A percentile compares a stretch with the other conserved stretches of the same genome.
phyloP scores from a whole-genome alignment of 331 rosid species.

The Phaseolus coccineus region DNA sequence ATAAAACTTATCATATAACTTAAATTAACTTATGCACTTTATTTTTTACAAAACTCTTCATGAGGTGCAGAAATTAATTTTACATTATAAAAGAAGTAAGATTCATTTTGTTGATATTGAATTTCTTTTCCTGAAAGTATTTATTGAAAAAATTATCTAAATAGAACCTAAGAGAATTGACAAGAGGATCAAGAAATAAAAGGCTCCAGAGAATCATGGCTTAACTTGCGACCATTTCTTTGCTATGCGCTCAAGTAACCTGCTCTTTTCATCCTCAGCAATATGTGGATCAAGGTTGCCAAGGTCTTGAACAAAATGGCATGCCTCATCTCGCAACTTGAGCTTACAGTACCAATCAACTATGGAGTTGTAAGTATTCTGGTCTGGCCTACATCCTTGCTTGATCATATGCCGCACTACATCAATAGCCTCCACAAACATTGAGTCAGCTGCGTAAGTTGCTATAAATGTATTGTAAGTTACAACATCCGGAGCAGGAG shows the following conservation, averaged over 20 bases:
- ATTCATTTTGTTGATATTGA: background rate
- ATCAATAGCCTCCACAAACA: conserved; percentile 69
- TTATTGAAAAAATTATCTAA: background rate
- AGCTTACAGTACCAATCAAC: conserved; percentile 76
- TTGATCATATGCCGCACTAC: conserved; percentile 68
- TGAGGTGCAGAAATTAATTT: background rate
- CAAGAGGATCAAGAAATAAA: background rate
- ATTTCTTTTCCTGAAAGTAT: background rate
- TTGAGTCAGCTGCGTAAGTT: conserved; percentile 65
- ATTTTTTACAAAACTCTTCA: background rate
- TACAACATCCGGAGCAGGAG: conserved; percentile 68
- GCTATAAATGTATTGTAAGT: conserved; percentile 75
- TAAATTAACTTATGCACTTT: background rate
- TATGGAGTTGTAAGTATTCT: conserved; percentile 65
- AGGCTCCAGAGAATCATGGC: conserved; percentile 14
- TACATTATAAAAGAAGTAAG: background rate
- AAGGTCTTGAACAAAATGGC: conserved; percentile 59
- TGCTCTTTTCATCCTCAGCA: conserved; percentile 50
- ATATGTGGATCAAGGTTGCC: conserved; percentile 58
- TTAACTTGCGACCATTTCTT: conserved; percentile 58
- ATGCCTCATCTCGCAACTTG: conserved; percentile 59
- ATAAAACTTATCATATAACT: background rate
- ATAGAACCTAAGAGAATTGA: background rate
- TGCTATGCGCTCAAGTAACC: conserved; percentile 60
- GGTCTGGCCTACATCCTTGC: conserved; percentile 73